Evolutionary conservation across 75 land plant genomes (phyloP).

Genomic region (Cupressus sempervirens): DNA sequence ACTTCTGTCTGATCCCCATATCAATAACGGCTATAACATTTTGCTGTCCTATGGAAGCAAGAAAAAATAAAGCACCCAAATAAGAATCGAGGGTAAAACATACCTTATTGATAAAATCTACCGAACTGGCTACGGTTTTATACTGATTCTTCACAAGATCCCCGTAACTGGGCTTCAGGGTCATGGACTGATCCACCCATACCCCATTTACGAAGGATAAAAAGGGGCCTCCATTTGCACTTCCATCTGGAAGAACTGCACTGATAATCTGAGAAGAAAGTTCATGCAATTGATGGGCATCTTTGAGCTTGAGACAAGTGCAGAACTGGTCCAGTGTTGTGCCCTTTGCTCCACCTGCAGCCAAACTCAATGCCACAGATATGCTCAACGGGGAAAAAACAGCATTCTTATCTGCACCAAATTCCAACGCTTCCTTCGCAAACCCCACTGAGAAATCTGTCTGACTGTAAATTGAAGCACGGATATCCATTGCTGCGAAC

Average conservation of each 20-base stretch:
- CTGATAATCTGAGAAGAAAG: conserved; percentile 52
- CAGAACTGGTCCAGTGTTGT: conserved; percentile 60
- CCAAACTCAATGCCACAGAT: conserved; percentile 54
- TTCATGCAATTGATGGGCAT: conserved; percentile 28
- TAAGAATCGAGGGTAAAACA: not conserved
- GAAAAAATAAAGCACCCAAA: not conserved
- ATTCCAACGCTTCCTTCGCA: not conserved
- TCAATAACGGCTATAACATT: not conserved
- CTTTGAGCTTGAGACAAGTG: conserved; percentile 42
- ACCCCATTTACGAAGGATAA: conserved; percentile 59
- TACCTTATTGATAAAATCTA: conserved; percentile 75
- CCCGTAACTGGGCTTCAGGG: conserved; percentile 45
- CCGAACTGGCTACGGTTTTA: conserved; percentile 47
- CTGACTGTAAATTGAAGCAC: conserved; percentile 2
- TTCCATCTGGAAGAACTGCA: conserved; percentile 57
- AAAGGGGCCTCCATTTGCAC: conserved; percentile 53
- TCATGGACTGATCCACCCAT: conserved; percentile 68
- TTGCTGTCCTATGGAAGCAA: not conserved
- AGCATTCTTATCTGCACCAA: conserved; percentile 35
- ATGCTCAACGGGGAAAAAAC: conserved; percentile 78
- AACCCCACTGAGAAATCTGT: conserved; percentile 1
- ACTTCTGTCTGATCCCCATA: not conserved
- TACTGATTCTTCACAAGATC: conserved; percentile 46
- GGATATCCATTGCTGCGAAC: not conserved
- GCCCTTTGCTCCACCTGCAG: conserved; percentile 69